Base-by-base conservation (phyloP, 352 stramenopile species). In the Globisporangium splendens region DNA sequence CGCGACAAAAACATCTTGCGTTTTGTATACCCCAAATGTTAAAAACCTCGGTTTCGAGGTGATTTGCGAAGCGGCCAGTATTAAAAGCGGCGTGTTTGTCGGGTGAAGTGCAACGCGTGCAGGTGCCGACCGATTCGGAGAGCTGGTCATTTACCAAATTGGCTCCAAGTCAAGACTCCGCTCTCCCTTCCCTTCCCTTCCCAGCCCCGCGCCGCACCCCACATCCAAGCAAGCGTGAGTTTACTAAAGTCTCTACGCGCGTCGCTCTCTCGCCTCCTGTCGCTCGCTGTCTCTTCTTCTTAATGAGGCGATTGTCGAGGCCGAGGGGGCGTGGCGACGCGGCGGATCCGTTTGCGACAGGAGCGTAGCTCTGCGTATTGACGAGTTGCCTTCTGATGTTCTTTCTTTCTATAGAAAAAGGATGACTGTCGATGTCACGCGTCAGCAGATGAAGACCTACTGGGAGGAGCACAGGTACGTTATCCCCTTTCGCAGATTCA, bases 371-470 rank as follows among this genome's bases (percentile, higher is more conserved):
- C 28, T 35, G 8, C 5, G 28, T 4, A 35, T 35, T 35, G 10
- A 35, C 28, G 28, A 4, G 28, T 35, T 60, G 28, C 8, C 14
- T 54, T 33, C 31, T 48, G 1, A 14, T 28, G 44, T 28, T 1
- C 50, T 21, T n/a, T 31, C 46, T 31, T 31, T 31, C 28, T 18
- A 11, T 14, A 24, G 18, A 38, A 31, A 14, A 52, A 79, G 62
- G 14, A 88, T 83, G 72, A 86, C 69, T 21, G 68, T 77, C 47
- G 66, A 82, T 47, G 66, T 63, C 31, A 93, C 79, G 12, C 79
- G 83, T 50, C 60, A 75, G 31, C 63, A 77, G 38, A 93, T 93
- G 83, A 93, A 90, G 66, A 77, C 72, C 48, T 93, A 91, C 70
- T 93, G 83, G 83, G 75, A 65, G 5, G 78, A 91, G 59, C 82